Evolutionary conservation across 1,139 yeast genomes (phyloP).

Genomic region (Scheffersomyces lignicola): DNA sequence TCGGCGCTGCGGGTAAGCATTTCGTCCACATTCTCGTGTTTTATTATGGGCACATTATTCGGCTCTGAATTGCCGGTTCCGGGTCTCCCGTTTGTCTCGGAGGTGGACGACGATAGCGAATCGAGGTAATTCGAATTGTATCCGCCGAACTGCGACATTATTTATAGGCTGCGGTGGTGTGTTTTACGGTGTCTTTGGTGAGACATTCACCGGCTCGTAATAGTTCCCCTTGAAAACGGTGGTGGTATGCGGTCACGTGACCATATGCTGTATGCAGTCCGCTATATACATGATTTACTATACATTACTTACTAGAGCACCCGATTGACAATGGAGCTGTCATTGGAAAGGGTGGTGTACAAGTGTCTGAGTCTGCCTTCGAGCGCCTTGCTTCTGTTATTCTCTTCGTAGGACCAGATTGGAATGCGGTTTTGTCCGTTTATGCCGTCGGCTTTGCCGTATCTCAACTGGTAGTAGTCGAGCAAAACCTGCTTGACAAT

Average conservation of each 20-base stretch:
- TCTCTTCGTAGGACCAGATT: slow-evolving; percentile 38
- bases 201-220: too few relatives aligned
- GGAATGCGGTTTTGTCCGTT: slow-evolving; percentile 21
- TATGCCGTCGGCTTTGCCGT: slow-evolving; percentile 23
- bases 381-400: slow-evolving; percentile 29
- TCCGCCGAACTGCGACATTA: slow-evolving; percentile 16
- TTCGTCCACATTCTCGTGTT: slow-evolving; percentile 29
- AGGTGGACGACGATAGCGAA: slow-evolving; percentile 15
- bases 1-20: slow-evolving; percentile 35
- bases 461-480: slow-evolving; percentile 36
- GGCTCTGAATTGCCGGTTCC: slow-evolving; percentile 24
- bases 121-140: slow-evolving; percentile 6
- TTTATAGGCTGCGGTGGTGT: too few relatives aligned
- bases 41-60: slow-evolving; percentile 20
- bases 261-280: not conserved
- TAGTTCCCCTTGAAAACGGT: too few relatives aligned
- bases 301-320: slow-evolving; percentile 1
- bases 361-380: slow-evolving; percentile 18
- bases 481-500: slow-evolving; percentile 36
- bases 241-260: too few relatives aligned
- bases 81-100: slow-evolving; percentile 19
- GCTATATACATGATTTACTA: not conserved
- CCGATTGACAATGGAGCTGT: slow-evolving; percentile 5
- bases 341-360: slow-evolving; percentile 6
- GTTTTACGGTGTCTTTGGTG: too few relatives aligned